These are phyloP conservation scores for Teunomyces tritomae DNA, from an alignment of 805 yeast species.

Conservation along the genomic window DNA sequence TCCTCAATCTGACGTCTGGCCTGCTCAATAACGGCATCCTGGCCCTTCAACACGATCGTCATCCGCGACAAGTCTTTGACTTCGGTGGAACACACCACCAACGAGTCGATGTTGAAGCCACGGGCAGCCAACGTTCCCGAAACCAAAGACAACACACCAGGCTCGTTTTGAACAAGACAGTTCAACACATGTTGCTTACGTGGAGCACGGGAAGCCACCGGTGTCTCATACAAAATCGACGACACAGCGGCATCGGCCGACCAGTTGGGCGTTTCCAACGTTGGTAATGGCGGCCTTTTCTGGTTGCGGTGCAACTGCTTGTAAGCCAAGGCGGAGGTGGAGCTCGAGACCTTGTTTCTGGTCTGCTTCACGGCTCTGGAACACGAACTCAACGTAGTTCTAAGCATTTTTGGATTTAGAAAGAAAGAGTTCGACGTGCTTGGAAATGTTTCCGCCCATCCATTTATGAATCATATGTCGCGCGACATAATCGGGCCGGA, in stretches of 20 bases:
- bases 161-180: constrained; percentile 97
- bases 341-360: constrained; percentile 39
- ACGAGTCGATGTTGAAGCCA: constrained; percentile 96
- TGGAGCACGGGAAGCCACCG: constrained; percentile 62
- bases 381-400: background rate
- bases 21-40: constrained; percentile 95
- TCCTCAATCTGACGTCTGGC: constrained; percentile 98
- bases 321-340: constrained; percentile 93
- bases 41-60: constrained; percentile 94
- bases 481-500: constrained; percentile 1
- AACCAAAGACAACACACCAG: constrained; percentile 91
- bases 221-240: constrained; percentile 88
- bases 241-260: constrained; percentile 96
- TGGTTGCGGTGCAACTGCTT: constrained; percentile 86
- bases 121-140: constrained; percentile 97
- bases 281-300: constrained; percentile 87
- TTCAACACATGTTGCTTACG: constrained; percentile 85
- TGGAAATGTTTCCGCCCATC: constrained; percentile 1
- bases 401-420: background rate
- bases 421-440: constrained; percentile 1
- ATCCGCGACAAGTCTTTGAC: constrained; percentile 92
- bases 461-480: constrained; percentile 1
- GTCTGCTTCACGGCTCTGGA: background rate
- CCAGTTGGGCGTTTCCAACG: constrained; percentile 91
- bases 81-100: constrained; percentile 95